Base-by-base conservation (phyloP, 768 basidiomycete genomes). In the Calocybe indica region DNA sequence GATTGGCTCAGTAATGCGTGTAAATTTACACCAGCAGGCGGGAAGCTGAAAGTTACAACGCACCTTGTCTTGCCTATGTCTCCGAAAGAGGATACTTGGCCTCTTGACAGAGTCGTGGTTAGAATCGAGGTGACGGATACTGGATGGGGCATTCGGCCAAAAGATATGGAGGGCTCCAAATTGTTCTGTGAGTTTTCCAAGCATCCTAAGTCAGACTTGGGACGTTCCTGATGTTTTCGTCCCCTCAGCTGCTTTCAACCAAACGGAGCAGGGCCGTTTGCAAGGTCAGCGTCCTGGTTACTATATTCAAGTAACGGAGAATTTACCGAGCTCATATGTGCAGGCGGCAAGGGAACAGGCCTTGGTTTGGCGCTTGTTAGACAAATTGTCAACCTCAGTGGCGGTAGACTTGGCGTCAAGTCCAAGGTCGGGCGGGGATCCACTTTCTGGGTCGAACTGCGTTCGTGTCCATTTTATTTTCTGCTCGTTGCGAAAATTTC, bases 381-480 rank as follows among this genome's bases (percentile, higher is more conserved):
- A 14, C 75, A 78, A 50, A 82, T 82, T 44, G 76, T 82, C 48
- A 76, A 75, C 52, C 62, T 80, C 36, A 75, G 71, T 43, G 71
- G 74, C 32, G 82, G 81, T 10, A 68, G 81, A 47, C 55, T 82
- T 37, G 80, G 74, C 10, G 66, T 76, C 41, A 62, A 58, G 37
- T 71, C 68, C 10, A 73, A 76, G 54, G 64, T 75, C 5, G 71
- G 74, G 8, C 64, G 68, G 50, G 86, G 86, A n/a, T 82, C 79
- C 31, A 84, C 80, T 46, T 88, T 88, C 66, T 88, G 85, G 85
- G 78, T 78, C n/a, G 83, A 83, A 58, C 62, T 83, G 12, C 54
- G 52, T 53, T 32, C 7, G 53, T 51, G 22, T 22, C 22, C 22
- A 22, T 22, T 22, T 22, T 22, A 22, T 6, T 32, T n/a, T 6